Conservation (phyloP, 768 basidiomycete species). For the Tulasnella sp. region DNA sequence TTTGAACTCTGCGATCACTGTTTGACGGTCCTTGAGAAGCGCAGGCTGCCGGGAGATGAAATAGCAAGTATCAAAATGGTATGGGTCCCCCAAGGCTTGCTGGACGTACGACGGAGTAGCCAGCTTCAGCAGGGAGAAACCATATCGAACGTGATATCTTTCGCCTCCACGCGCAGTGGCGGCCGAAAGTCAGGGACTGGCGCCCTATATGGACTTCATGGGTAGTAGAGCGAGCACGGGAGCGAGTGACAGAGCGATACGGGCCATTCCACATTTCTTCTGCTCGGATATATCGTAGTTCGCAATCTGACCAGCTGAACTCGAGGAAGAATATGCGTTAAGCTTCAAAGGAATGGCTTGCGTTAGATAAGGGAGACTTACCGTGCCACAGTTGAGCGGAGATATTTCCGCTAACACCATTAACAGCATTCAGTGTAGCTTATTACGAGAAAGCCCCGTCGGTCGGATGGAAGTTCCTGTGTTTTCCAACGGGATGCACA, state of each 20-base stretch:
- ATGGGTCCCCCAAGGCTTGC: background rate
- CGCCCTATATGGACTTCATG: constrained; percentile 32
- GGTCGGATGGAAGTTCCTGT: too few relatives aligned
- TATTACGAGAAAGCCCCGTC: too few relatives aligned
- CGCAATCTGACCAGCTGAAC: background rate
- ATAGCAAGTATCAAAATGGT: background rate
- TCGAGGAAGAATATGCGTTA: constrained; percentile 34
- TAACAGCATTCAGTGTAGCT: constrained; percentile 9
- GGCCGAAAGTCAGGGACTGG: constrained; percentile 46
- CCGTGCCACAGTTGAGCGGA: constrained; percentile 41
- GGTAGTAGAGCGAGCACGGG: background rate
- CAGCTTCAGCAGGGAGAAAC: background rate
- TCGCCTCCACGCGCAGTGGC: constrained; percentile 42
- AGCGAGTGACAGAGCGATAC: too few relatives aligned
- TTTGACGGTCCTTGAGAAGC: constrained; percentile 42
- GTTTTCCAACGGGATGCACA: too few relatives aligned
- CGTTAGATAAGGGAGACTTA: constrained; percentile 28
- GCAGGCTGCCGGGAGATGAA: constrained; percentile 30
- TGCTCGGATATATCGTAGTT: constrained; percentile 40
- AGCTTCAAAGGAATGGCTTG: background rate
- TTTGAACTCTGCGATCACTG: constrained; percentile 41
- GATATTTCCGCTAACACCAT: background rate
- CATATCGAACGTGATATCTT: background rate
- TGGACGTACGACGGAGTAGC: background rate
- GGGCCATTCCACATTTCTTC: constrained; percentile 36